Evolutionary conservation across 2,329 filamentous ascomycete genomes (phyloP).

Genomic region (Cladophialophora exuberans): DNA sequence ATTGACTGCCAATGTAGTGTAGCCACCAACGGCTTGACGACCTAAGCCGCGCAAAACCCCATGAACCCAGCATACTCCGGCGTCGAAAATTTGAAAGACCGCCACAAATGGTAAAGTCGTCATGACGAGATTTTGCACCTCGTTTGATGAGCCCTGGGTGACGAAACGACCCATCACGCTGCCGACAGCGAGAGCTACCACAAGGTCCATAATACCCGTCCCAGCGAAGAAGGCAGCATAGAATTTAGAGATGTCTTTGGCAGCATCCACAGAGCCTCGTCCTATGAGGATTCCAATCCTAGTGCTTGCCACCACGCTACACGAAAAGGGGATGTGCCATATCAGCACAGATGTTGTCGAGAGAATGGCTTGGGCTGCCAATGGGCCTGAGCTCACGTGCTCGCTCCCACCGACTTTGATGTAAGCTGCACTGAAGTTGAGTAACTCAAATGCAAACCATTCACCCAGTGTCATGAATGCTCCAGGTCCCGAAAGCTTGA

Average conservation of each 20-base stretch:
- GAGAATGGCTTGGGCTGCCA: conserved; percentile 79
- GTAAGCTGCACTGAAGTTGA: conserved; percentile 72
- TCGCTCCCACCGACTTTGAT: conserved; percentile 64
- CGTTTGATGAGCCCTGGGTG: conserved; percentile 57
- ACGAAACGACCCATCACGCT: conserved; percentile 70
- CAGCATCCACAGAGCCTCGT: conserved; percentile 54
- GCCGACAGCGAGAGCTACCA: conserved; percentile 64
- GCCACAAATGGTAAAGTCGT: conserved; percentile 71
- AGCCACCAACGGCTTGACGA: conserved; percentile 77
- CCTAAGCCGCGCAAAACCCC: conserved; percentile 78
- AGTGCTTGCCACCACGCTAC: conserved; percentile 77
- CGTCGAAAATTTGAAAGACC: conserved; percentile 79
- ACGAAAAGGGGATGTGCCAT: conserved; percentile 78
- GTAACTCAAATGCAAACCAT: conserved; percentile 80
- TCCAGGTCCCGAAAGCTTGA: conserved; percentile 75
- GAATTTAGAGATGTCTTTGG: conserved; percentile 72
- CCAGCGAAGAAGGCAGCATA: conserved; percentile 62
- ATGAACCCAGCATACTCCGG: conserved; percentile 69
- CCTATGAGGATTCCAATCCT: conserved; percentile 82
- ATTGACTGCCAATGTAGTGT: conserved; percentile 74
- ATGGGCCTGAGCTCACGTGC: conserved; percentile 29
- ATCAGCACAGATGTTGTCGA: conserved; percentile 49
- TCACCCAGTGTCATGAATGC: conserved; percentile 85
- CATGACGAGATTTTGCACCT: conserved; percentile 65
- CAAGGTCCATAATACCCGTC: conserved; percentile 71